Base-by-base conservation (phyloP, 495 filamentous ascomycete genomes). In the Barbatosphaeria neglecta region DNA sequence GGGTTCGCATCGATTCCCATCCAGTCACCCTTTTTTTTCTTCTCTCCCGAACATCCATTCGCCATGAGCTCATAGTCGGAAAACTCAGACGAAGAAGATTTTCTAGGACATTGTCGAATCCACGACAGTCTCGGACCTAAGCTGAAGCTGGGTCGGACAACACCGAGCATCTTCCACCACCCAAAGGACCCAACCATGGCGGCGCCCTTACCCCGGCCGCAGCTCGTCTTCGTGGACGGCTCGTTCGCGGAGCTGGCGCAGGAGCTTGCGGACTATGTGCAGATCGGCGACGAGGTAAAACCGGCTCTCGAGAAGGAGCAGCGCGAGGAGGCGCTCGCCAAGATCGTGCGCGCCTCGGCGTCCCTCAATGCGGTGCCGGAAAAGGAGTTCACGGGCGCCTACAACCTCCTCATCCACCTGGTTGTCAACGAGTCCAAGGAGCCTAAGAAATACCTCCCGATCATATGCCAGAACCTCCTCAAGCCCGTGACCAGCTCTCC, bases 331-430 rank as follows among this genome's bases (percentile, higher is more conserved):
- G 83, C 82, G 24, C 74, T 98, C 27, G 88, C 90, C 74, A 86
- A 85, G 72, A 75, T 96, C 44, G 84, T 95, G 41, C 76, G 81
- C 44, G 81, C 81, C 37, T 86, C 84, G 31, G 55, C 70, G 18
- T 74, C 67, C 13, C 68, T 98, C 54, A 90, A 90, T 61, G 69
- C 75, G 44, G 82, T 87, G 15, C 87, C 92, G 41, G 92, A 98
- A 73, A 93, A 88, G 73, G 90, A 97, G 66, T 90, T 97, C 62
- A 86, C 83, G 44, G 79, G 89, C 27, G 85, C 92, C 28, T 95
- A 95, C 72, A 96, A 97, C 70, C 84, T 96, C 51, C 82, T 99
- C 53, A 75, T 96, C 51, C 88, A 97, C 71, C 81, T 99, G 22
- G 74, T 93, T 56, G 76, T 84, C 52, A 41, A 41, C 22, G 87